These are phyloP conservation scores for Schizophyllum amplum DNA, from an alignment of 1,284 basidiomycete genomes.

Conservation along the genomic window DNA sequence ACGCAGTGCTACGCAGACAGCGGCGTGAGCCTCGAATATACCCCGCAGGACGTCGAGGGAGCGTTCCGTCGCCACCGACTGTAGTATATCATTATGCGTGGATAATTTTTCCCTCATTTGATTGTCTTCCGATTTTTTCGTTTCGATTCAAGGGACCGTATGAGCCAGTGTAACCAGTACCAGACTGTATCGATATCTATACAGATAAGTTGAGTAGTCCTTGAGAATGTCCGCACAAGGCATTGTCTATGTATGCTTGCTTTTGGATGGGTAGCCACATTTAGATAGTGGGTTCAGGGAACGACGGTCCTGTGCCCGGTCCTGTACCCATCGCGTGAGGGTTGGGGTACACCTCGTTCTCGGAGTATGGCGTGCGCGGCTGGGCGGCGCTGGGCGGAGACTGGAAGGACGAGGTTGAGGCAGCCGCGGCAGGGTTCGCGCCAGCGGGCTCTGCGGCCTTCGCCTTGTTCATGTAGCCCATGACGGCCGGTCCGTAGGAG, in stretches of 20 bases:
- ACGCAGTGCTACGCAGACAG: conserved; percentile 70
- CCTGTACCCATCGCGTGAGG: conserved; percentile 6
- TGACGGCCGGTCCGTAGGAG: conserved; percentile 25
- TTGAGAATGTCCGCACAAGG: neutral
- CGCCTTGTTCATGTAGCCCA: conserved; percentile 12
- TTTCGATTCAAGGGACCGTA: neutral
- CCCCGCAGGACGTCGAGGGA: conserved; percentile 64
- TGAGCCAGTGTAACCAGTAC: conserved; percentile 8
- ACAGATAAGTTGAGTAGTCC: conserved; percentile 8
- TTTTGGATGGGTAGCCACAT: neutral
- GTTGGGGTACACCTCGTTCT: conserved; percentile 8
- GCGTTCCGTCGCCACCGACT: conserved; percentile 66
- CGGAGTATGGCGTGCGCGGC: conserved; percentile 6
- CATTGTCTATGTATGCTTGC: neutral
- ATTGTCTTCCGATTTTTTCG: neutral
- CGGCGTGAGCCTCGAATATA: conserved; percentile 69
- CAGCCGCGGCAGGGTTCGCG: neutral
- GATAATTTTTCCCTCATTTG: neutral
- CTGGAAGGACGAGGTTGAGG: neutral
- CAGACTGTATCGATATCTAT: conserved; percentile 7
- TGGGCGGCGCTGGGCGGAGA: neutral
- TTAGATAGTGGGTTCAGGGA: conserved; percentile 21
- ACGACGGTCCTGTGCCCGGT: conserved; percentile 16
- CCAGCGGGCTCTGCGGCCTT: neutral
- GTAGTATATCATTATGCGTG: conserved; percentile 16